Evolutionary conservation across 1,139 yeast genomes (phyloP), one percentile per base, ranked within the genome.

Genomic region (Pneumocystis oryctolagi): DNA sequence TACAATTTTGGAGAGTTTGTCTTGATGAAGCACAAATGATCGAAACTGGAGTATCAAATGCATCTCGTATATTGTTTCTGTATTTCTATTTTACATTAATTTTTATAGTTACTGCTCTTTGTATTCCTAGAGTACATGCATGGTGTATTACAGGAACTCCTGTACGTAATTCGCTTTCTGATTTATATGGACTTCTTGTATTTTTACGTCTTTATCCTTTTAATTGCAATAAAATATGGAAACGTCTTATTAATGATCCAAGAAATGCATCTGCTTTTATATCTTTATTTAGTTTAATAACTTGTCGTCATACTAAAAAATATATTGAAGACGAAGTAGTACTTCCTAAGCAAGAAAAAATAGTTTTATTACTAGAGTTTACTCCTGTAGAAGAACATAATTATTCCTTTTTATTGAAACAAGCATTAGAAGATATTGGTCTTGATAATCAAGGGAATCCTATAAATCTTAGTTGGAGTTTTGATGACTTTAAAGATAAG

Each of bases 101-200:
- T 39, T 57, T 57, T 20, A 28, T 25, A 66, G 87, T 89, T 64
- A 89, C 96, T 0, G 78, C 87, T 2, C 75, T 87, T 56, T 82
- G 31, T 25, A 47, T 92, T 31, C 95, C 96, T 3, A 77, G 96
- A 62, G 81, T 82, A 62, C 97, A 92, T 74, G 83, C 96, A 0
- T 92, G 97, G 97, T 96, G 96, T 6, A 96, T 89, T 0, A 87
- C 96, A 0, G 98, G 98, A 5, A 92, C 98, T 0, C 95, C 97
- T 0, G 85, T 89, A 12, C 82, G 83, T 67, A 82, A 81, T 67
- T 78, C 81, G 60, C 74, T 87, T 64, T 75, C 76, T 60, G 96
- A 90, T 73, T 75, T 89, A 64, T 83, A 80, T 63, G 85, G 95
- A 0, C 78, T 89, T 6, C 72, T 89, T 53, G 79, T 82, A 20